phyloP scores from a whole-genome alignment of 306 rosid genomes.

The Dryas drummondii region DNA sequence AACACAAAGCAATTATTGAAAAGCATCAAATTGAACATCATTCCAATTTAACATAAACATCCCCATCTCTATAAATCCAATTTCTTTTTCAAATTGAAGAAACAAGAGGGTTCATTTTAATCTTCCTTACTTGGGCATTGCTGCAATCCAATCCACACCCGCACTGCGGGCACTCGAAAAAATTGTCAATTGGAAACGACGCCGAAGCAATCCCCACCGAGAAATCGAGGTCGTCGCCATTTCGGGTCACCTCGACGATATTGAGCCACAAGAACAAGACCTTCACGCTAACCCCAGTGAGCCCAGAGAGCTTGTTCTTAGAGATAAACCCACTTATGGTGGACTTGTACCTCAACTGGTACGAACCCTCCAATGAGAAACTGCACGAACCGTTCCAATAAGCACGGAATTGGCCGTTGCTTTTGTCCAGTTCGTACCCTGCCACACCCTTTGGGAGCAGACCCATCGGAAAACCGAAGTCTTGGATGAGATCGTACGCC shows the following conservation, averaged over 20 bases:
- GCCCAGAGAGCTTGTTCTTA: conserved; percentile 42
- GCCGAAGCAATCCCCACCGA: conserved; percentile 82
- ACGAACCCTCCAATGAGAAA: conserved; percentile 74
- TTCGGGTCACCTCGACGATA: conserved; percentile 66
- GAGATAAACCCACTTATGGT: conserved; percentile 59
- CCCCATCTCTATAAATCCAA: neutral
- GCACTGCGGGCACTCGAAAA: conserved; percentile 70
- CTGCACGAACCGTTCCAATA: conserved; percentile 56
- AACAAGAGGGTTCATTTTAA: conserved; percentile 48
- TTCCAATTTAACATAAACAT: neutral
- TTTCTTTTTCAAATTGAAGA: conserved; percentile 35
- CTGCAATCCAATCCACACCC: conserved; percentile 76
- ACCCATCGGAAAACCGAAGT: conserved; percentile 62
- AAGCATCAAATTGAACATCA: neutral
- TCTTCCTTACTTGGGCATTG: conserved; percentile 38
- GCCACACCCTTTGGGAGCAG: conserved; percentile 64
- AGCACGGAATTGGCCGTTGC: conserved; percentile 55
- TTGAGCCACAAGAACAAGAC: conserved; percentile 71
- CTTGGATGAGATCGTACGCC: conserved; percentile 53
- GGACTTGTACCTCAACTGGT: conserved; percentile 60
- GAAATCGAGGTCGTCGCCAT: conserved; percentile 53
- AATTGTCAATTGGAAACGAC: conserved; percentile 60
- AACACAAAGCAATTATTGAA: neutral
- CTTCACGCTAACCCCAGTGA: conserved; percentile 76
- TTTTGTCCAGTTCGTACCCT: conserved; percentile 48